These are phyloP conservation scores for Cryptococcus sp. DNA, from an alignment of 1,284 basidiomycete species.

Conservation along the genomic window DNA sequence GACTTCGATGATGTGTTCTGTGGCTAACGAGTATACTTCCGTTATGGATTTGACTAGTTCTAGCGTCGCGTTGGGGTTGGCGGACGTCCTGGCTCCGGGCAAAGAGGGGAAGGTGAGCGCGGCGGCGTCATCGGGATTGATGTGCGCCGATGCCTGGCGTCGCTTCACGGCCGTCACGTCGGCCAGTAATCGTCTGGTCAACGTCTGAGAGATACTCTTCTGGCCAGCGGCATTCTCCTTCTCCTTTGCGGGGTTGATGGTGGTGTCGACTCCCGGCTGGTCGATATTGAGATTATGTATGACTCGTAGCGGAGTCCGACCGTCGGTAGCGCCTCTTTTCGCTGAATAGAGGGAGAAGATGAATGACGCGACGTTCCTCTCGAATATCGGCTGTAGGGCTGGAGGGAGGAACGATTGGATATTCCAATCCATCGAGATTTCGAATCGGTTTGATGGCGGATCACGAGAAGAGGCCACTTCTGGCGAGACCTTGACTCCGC, in stretches of 20 bases:
- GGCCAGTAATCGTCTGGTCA: constrained; percentile 81
- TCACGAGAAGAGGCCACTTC: constrained; percentile 50
- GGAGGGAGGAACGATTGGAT: constrained; percentile 87
- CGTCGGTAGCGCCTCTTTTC: constrained; percentile 63
- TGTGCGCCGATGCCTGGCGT: constrained; percentile 63
- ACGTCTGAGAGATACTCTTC: constrained; percentile 74
- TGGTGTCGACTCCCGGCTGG: constrained; percentile 45
- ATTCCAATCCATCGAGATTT: constrained; percentile 92
- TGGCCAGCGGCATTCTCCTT: constrained; percentile 70
- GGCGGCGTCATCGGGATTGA: constrained; percentile 60
- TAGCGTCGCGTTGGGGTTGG: constrained; percentile 71
- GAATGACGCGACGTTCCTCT: constrained; percentile 73
- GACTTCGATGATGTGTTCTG: constrained; percentile 79
- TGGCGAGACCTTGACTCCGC: constrained; percentile 78
- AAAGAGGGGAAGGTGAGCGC: constrained; percentile 79
- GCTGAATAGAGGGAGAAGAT: constrained; percentile 81
- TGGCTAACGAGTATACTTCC: constrained; percentile 75
- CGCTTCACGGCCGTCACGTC: constrained; percentile 69
- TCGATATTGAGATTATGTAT: constrained; percentile 64
- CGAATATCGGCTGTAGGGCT: constrained; percentile 79
- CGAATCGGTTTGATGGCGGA: constrained; percentile 36
- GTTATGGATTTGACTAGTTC: constrained; percentile 90
- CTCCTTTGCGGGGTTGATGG: constrained; percentile 67
- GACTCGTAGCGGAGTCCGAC: constrained; percentile 71
- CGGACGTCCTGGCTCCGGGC: constrained; percentile 75